These are phyloP conservation scores for Dioszegia crocea DNA, from an alignment of 768 basidiomycete species.

Conservation along the genomic window DNA sequence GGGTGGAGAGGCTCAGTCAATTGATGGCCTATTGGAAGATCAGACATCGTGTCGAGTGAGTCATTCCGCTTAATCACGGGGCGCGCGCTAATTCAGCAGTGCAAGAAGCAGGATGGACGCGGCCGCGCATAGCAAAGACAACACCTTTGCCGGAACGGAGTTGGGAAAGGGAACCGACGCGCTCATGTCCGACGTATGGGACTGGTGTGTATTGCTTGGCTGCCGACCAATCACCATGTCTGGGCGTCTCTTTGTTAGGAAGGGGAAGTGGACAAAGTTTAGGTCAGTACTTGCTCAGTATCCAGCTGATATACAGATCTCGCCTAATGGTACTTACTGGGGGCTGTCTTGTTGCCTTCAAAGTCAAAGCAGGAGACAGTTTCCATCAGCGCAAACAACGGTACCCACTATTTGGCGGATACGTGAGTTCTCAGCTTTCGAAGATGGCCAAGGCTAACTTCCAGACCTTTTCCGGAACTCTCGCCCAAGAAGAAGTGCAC, in stretches of 20 bases:
- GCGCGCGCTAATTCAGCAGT: slow-evolving; percentile 11
- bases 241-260: slow-evolving; percentile 68
- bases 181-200: slow-evolving; percentile 65
- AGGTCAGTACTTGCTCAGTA: slow-evolving; percentile 56
- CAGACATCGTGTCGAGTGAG: slow-evolving; percentile 64
- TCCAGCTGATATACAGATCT: slow-evolving; percentile 55
- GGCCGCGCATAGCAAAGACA: slow-evolving; percentile 10
- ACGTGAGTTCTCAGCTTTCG: slow-evolving; percentile 45
- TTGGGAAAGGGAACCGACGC: slow-evolving; percentile 22
- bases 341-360: slow-evolving; percentile 70
- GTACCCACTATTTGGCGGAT: slow-evolving; percentile 47
- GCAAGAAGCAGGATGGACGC: slow-evolving; percentile 43
- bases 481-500: slow-evolving; percentile 54
- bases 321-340: slow-evolving; percentile 67
- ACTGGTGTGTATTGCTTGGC: slow-evolving; percentile 78
- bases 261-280: slow-evolving; percentile 68
- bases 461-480: slow-evolving; percentile 81
- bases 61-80: slow-evolving; percentile 6
- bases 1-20: slow-evolving; percentile 71
- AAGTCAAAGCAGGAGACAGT: slow-evolving; percentile 59
- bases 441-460: slow-evolving; percentile 60
- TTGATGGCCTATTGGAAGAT: slow-evolving; percentile 75
- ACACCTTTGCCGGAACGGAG: slow-evolving; percentile 25
- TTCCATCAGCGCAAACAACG: slow-evolving; percentile 57
- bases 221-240: slow-evolving; percentile 71